Percentiles rank a stretch among this genome's conserved stretches.
Evolutionary conservation across 805 yeast genomes (phyloP).

Genomic region (Hanseniaspora lindneri): DNA sequence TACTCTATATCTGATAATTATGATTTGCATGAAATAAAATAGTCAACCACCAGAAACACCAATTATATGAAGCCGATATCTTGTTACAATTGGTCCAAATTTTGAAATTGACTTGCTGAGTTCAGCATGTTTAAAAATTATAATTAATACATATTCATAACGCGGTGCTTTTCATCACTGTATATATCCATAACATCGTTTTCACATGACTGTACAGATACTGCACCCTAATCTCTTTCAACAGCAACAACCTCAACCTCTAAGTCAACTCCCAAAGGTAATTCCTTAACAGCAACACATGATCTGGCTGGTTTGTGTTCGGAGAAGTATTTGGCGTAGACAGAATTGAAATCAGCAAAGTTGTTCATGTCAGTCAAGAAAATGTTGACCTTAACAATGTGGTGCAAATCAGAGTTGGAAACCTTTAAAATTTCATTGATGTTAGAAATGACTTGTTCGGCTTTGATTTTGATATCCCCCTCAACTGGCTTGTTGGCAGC

Average conservation of each 20-base stretch:
- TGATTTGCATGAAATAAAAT: too few species aligned
- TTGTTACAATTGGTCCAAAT: too few species aligned
- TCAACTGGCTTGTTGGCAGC: slow-evolving; percentile 68
- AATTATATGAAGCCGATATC: too few species aligned
- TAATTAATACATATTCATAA: too few species aligned
- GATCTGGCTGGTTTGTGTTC: slow-evolving; percentile 91
- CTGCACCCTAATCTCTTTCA: slow-evolving; percentile 35
- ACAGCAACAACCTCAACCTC: slow-evolving; percentile 91
- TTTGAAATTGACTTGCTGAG: too few species aligned
- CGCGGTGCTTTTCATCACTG: too few species aligned
- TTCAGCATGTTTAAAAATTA: too few species aligned
- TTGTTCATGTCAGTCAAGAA: slow-evolving; percentile 84
- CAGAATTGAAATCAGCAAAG: slow-evolving; percentile 75
- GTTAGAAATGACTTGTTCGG: slow-evolving; percentile 62
- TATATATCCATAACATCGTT: too few species aligned
- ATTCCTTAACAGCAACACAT: slow-evolving; percentile 85
- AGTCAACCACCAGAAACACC: too few species aligned
- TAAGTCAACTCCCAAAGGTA: slow-evolving; percentile 73
- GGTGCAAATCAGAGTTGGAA: slow-evolving; percentile 70
- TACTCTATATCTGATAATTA: too few species aligned
- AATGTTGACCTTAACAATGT: slow-evolving; percentile 74
- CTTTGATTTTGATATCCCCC: slow-evolving; percentile 64
- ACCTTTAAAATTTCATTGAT: slow-evolving; percentile 65
- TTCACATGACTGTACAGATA: too few species aligned
- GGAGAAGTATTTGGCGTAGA: slow-evolving; percentile 64